Base-by-base conservation (phyloP, 2,329 filamentous ascomycete genomes). In the Epichloe aotearoae region DNA sequence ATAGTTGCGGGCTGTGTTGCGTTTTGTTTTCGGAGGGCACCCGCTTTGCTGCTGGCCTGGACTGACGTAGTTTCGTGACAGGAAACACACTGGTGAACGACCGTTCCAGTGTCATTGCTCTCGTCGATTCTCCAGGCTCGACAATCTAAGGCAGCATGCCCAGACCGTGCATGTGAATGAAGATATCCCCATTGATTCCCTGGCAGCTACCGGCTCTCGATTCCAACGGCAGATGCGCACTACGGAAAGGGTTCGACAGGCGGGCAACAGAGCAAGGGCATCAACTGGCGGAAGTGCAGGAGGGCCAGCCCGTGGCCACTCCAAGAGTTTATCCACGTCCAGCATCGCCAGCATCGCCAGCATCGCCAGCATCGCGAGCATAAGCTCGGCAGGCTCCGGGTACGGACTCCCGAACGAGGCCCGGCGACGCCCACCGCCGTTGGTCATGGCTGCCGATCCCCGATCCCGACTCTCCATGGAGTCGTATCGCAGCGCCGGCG, bases 141-240 rank as follows among this genome's bases (percentile, higher is more conserved):
- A 98, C 66, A 98, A 98, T 63, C 73, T 98, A 48, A 82, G 93
- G 53, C 93, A 98, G 64, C 93, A 98, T 73, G 93, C 93, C 43
- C 90, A 96, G 66, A 97, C 93, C 0, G 93, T 98, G 1, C 93
- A 98, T 65, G 86, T 95, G 52, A 96, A 97, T 65, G 93, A 97
- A 65, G 89, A 96, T 52, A 98, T 98, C 36, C 93, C 93, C 3
- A 82, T 83, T 40, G 89, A 96, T 65, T 97, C 93, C 1, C 77
- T 97, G 19, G 93, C 93, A 15, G 93, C 91, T 4, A 93, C 88
- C 1, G 89, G 90, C 23, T 95, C 90, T 8, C 78, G 91, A 39
- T 96, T 95, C 60, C 91, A 96, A 61, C 79, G 91, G 54, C 90
- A 96, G 66, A 88, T 95, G 53, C 80, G 91, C 49, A 94, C 43